Conservation (phyloP, 2,329 filamentous ascomycete genomes). For the Aspergillus sp. region DNA sequence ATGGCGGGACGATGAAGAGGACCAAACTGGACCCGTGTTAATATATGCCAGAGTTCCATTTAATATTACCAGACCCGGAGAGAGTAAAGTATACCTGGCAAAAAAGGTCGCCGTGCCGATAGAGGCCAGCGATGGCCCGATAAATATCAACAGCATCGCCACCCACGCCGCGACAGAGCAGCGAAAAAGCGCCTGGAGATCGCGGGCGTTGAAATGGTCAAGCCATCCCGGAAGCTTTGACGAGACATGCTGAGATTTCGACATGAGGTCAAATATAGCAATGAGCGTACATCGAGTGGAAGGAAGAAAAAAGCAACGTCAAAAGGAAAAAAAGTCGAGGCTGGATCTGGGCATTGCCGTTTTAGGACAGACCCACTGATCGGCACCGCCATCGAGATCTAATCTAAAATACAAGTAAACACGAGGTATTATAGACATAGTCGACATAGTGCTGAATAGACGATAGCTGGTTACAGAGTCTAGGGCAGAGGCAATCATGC, state of each 20-base stretch:
- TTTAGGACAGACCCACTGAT: background rate
- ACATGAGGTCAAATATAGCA: background rate
- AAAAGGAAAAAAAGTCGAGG: constrained; percentile 22
- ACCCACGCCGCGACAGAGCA: constrained; percentile 43
- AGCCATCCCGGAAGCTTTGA: constrained; percentile 20
- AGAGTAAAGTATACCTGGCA: constrained; percentile 16
- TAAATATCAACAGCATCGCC: constrained; percentile 40
- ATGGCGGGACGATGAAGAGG: constrained; percentile 40
- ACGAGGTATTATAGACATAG: too few species aligned
- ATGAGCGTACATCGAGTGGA: background rate
- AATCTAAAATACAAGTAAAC: background rate
- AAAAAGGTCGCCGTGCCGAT: constrained; percentile 44
- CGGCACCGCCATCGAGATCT: background rate
- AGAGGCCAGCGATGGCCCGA: constrained; percentile 33
- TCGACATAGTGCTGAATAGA: too few species aligned
- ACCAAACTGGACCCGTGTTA: constrained; percentile 21
- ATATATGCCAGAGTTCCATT: background rate
- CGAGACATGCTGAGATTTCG: background rate
- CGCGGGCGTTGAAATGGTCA: constrained; percentile 42
- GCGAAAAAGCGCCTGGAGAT: constrained; percentile 42
- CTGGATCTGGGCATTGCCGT: background rate
- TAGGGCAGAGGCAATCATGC: constrained; percentile 29
- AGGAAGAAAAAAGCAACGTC: constrained; percentile 5
- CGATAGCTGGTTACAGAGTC: too few species aligned
- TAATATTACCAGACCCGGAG: background rate